Conservation (phyloP, 2,329 filamentous ascomycete species). For the Talaromyces atroroseus region DNA sequence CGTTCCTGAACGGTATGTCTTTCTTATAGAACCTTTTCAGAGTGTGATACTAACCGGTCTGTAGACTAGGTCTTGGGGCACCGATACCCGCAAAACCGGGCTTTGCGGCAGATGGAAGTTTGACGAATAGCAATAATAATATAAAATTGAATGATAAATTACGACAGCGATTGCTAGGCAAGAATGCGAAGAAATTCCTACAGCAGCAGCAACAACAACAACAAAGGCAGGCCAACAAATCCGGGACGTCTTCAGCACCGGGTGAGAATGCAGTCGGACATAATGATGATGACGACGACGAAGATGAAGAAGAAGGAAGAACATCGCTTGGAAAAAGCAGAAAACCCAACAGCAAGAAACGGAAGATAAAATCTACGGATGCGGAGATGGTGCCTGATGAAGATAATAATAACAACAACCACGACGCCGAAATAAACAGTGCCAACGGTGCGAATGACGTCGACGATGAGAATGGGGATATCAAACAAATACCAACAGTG, state of each 20-base stretch:
- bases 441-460: not conserved
- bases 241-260: not conserved
- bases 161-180: slow-evolving; percentile 42
- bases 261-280: not conserved
- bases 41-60: slow-evolving; percentile 7
- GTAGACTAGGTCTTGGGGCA: slow-evolving; percentile 45
- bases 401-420: not conserved
- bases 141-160: slow-evolving; percentile 41
- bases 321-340: slow-evolving; percentile 26
- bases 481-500: not conserved
- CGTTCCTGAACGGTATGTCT: slow-evolving; percentile 49
- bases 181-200: slow-evolving; percentile 37
- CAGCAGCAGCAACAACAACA: slow-evolving; percentile 38
- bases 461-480: not conserved
- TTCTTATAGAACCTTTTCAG: not conserved
- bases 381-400: not conserved
- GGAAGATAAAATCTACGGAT: not conserved
- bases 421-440: not conserved
- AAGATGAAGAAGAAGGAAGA: slow-evolving; percentile 42
- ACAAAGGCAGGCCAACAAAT: slow-evolving; percentile 1
- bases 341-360: not conserved
- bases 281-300: slow-evolving; percentile 29
- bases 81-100: slow-evolving; percentile 34
- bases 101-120: slow-evolving; percentile 17
- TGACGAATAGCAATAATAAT: slow-evolving; percentile 38